Evolutionary conservation across 257 asterid species (phyloP).

Genomic region (Solanum chiquidenum): DNA sequence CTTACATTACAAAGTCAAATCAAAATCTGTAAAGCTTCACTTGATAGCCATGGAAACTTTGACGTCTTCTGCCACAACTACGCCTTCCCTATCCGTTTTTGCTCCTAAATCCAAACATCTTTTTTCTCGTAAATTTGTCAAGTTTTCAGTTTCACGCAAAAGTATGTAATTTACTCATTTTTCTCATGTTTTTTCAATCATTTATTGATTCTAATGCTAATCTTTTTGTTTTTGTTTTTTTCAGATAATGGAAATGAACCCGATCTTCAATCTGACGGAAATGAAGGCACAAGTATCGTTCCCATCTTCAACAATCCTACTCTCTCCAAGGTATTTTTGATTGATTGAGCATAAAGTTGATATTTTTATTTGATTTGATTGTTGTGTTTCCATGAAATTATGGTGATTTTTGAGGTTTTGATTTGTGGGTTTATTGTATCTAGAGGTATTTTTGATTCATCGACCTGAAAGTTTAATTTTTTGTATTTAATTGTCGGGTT

Average conservation of each 20-base stretch:
- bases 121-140: conserved; percentile 22
- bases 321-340: conserved; percentile 41
- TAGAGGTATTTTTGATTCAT: not conserved
- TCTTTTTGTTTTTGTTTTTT: not conserved
- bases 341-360: not conserved
- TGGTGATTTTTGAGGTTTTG: not conserved
- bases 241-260: conserved; percentile 36
- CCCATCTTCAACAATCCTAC: conserved; percentile 35
- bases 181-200: not conserved
- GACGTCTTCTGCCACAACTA: conserved; percentile 22
- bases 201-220: not conserved
- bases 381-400: not conserved
- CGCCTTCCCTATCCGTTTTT: conserved; percentile 39
- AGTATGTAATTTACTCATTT: conserved; percentile 6
- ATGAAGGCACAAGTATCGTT: conserved; percentile 24
- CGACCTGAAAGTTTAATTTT: not conserved
- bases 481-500: not conserved
- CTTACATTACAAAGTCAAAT: not conserved
- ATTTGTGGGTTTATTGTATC: not conserved
- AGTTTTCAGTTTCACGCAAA: conserved; percentile 53
- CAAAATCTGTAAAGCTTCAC: not conserved
- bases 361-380: not conserved
- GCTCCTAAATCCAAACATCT: conserved; percentile 27
- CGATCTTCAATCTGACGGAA: conserved; percentile 40
- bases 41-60: conserved; percentile 49